Evolutionary conservation across 2,329 filamentous ascomycete species (phyloP).

Genomic region (Emmonsia crescens): DNA sequence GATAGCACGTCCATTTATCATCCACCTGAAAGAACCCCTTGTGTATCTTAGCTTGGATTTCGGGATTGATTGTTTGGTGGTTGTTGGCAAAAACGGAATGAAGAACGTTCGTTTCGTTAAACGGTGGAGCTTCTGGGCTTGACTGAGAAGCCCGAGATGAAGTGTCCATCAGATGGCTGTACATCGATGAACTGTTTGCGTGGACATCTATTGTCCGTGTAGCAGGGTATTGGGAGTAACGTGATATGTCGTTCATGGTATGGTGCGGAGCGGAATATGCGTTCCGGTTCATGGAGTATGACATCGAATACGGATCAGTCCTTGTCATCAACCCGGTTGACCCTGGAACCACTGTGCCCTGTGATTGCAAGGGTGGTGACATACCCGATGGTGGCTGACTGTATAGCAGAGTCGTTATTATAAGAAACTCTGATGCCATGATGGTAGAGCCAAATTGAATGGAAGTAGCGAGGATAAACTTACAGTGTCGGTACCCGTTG

Average conservation of each 20-base stretch:
- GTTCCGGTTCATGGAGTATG: conserved; percentile 25
- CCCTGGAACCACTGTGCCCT: conserved; percentile 19
- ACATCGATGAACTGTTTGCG: conserved; percentile 23
- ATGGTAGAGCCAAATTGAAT: not conserved
- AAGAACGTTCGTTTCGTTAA: conserved; percentile 29
- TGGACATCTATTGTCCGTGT: conserved; percentile 24
- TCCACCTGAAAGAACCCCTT: conserved; percentile 81
- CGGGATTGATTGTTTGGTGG: conserved; percentile 49
- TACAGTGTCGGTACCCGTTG: conserved; percentile 32
- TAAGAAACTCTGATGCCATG: not conserved
- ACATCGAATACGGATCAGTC: conserved; percentile 26
- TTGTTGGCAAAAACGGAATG: conserved; percentile 26
- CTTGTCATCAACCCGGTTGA: conserved; percentile 27
- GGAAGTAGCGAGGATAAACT: conserved; percentile 13
- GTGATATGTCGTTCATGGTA: conserved; percentile 24
- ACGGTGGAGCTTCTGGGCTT: conserved; percentile 33
- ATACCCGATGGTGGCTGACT: conserved; percentile 40
- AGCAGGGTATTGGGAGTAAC: conserved; percentile 24
- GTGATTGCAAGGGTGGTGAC: conserved; percentile 28
- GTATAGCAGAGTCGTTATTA: conserved; percentile 13
- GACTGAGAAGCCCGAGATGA: conserved; percentile 21
- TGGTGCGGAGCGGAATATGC: conserved; percentile 21
- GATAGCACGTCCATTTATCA: conserved; percentile 82
- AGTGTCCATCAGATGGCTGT: conserved; percentile 20
- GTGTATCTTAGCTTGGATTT: conserved; percentile 70